A percentile compares a stretch with the other conserved stretches of the same genome.
Conservation (phyloP, 768 basidiomycete species). For the Pisolithus sp. region DNA sequence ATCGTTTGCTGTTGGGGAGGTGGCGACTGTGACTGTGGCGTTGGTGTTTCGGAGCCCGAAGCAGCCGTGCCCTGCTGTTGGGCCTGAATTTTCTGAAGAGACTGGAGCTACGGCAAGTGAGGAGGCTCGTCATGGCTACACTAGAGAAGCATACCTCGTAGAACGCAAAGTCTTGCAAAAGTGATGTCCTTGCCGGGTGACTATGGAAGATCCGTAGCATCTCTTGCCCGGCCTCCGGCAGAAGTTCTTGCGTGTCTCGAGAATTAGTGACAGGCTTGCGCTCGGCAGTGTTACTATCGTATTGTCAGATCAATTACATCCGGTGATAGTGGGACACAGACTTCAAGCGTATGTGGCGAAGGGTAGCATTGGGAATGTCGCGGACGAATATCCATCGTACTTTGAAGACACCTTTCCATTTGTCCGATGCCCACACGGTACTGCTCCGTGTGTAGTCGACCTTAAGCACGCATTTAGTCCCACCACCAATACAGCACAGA, state of each 20-base stretch:
- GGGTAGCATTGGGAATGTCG: constrained; percentile 85
- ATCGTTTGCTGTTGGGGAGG: constrained; percentile 39
- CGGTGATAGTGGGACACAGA: constrained; percentile 23
- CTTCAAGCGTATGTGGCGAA: constrained; percentile 87
- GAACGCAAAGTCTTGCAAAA: constrained; percentile 90
- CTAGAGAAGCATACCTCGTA: constrained; percentile 58
- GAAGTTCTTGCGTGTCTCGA: constrained; percentile 93
- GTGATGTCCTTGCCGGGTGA: constrained; percentile 87
- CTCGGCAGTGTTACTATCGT: constrained; percentile 85
- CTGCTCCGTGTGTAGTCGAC: constrained; percentile 93
- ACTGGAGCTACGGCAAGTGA: constrained; percentile 54
- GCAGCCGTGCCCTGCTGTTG: constrained; percentile 24
- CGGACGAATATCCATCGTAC: constrained; percentile 97
- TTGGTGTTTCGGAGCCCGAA: constrained; percentile 20
- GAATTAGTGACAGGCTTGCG: constrained; percentile 98
- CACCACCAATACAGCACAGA: neutral
- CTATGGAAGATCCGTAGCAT: constrained; percentile 94
- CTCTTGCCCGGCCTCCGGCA: constrained; percentile 93
- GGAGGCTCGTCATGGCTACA: neutral
- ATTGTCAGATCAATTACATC: constrained; percentile 9
- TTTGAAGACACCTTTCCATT: constrained; percentile 99
- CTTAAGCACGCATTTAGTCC: constrained; percentile 23
- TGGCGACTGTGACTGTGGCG: constrained; percentile 35
- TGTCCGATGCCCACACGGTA: constrained; percentile 98
- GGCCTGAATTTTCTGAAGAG: constrained; percentile 64